Evolutionary conservation across 140 eudicot species (phyloP), one percentile per base, ranked within the genome.

Genomic region (Ambrosia hybrid): DNA sequence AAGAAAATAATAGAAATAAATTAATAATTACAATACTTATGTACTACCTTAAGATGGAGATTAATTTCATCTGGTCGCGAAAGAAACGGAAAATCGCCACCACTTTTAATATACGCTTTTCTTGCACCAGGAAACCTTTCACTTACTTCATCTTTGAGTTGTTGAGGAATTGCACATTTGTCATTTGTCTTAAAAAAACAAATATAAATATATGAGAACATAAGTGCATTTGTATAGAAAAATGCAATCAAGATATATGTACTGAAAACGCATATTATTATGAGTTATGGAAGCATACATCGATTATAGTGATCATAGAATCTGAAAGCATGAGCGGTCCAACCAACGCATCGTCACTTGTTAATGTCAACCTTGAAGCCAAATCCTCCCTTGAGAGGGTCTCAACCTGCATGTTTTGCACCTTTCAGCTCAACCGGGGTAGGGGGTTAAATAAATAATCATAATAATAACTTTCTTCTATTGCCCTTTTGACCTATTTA

Each of bases 41-140:
- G n/a, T 71, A 87, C 96, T n/a, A n/a, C n/a, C 92, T 88, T 87
- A 76, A 95, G 97, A 86, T 95, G 99, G 55, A 95, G 96, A 82
- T 95, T 95, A 15, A 95, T 88, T 88, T 95, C 99, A 82, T 95
- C 99, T 0, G 99, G 88, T 13, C 99, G 88, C 43, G 99, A 95
- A 73, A 95, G 95, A 73, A 91, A 95, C 9, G 99, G 99, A 66
- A 91, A 95, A 79, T 91, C 99, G 33, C 99, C 97, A 34, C 99
- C 99, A 53, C 85, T 78, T 77, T 95, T 95, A 53, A 95, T 79
- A 75, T 78, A 78, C 3, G 99, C 99, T 78, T 85, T 88, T 75
- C 97, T 86, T 15, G 99, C 99, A 76, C 91, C 99, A 52, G 97
- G 95, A 73, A 82, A 94, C 81, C 91, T 84, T 80, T 90, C 96